Evolutionary conservation across 345 rosid species (phyloP).

Genomic region (Arabis hirsuta): DNA sequence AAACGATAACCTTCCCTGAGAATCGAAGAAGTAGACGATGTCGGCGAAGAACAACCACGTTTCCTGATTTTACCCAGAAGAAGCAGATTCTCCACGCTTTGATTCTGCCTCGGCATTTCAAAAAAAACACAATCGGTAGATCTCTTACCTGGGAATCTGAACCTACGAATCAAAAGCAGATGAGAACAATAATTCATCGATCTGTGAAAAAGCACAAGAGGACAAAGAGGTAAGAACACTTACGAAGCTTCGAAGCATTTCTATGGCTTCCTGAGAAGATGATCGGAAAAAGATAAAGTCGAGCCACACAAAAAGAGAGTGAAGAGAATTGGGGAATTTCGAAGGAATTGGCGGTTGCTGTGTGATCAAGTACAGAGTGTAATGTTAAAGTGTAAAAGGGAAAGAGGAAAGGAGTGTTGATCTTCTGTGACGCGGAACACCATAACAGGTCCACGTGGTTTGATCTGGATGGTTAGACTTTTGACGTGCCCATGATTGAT

Average conservation of each 20-base stretch:
- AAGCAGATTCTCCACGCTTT: slow-evolving; percentile 54
- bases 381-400: slow-evolving; percentile 32
- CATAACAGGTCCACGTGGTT: slow-evolving; percentile 26
- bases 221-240: not conserved
- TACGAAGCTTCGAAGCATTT: slow-evolving; percentile 38
- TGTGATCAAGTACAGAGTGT: slow-evolving; percentile 46
- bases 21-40: slow-evolving; percentile 88
- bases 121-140: not conserved
- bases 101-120: slow-evolving; percentile 69
- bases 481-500: too few species aligned
- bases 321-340: slow-evolving; percentile 24
- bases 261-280: slow-evolving; percentile 25
- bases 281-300: not conserved
- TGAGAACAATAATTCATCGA: slow-evolving; percentile 19
- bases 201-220: slow-evolving; percentile 16
- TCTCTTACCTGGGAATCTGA: slow-evolving; percentile 17
- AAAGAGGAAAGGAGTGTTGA: slow-evolving; percentile 21
- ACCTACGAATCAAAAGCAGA: not conserved
- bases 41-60: slow-evolving; percentile 91
- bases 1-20: slow-evolving; percentile 74
- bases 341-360: slow-evolving; percentile 42
- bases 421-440: slow-evolving; percentile 15
- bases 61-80: slow-evolving; percentile 88
- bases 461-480: slow-evolving; percentile 18
- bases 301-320: not conserved